These are phyloP conservation scores for Exophiala aquamarina DNA, from an alignment of 2,329 filamentous ascomycete genomes.

Conservation along the genomic window DNA sequence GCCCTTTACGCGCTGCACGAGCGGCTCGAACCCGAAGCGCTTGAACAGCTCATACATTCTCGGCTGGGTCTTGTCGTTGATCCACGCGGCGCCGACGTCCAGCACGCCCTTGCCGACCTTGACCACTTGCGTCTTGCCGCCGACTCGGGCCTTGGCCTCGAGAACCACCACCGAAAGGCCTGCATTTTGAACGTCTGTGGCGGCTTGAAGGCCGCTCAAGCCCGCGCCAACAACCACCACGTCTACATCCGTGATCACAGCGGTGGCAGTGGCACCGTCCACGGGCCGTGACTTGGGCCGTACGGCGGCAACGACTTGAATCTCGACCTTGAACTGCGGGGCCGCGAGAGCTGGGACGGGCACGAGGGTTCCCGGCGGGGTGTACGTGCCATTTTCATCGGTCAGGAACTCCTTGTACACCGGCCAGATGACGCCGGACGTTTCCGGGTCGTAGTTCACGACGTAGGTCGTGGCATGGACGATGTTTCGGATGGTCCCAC, in stretches of 20 bases:
- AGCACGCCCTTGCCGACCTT: constrained; percentile 34
- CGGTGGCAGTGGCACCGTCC: not conserved
- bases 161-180: constrained; percentile 44
- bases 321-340: constrained; percentile 42
- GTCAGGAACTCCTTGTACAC: not conserved
- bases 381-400: constrained; percentile 36
- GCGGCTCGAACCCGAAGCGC: constrained; percentile 37
- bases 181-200: constrained; percentile 32
- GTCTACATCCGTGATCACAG: constrained; percentile 16
- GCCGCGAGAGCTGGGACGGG: constrained; percentile 42
- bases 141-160: constrained; percentile 50
- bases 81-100: constrained; percentile 60
- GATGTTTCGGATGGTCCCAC: constrained; percentile 37
- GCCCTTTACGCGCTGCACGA: constrained; percentile 49
- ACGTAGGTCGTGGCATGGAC: constrained; percentile 44
- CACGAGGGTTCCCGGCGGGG: constrained; percentile 43
- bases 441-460: constrained; percentile 27
- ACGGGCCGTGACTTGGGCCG: not conserved
- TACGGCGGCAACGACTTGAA: constrained; percentile 41
- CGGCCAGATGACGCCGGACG: constrained; percentile 34
- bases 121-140: constrained; percentile 51
- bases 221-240: constrained; percentile 47
- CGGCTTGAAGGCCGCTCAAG: constrained; percentile 38
- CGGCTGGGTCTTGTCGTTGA: constrained; percentile 55
- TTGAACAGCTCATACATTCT: constrained; percentile 40